A percentile compares a stretch with the other conserved stretches of the same genome.
phyloP scores from a whole-genome alignment of 2,329 filamentous ascomycete genomes.

The Talaromyces atroroseus region DNA sequence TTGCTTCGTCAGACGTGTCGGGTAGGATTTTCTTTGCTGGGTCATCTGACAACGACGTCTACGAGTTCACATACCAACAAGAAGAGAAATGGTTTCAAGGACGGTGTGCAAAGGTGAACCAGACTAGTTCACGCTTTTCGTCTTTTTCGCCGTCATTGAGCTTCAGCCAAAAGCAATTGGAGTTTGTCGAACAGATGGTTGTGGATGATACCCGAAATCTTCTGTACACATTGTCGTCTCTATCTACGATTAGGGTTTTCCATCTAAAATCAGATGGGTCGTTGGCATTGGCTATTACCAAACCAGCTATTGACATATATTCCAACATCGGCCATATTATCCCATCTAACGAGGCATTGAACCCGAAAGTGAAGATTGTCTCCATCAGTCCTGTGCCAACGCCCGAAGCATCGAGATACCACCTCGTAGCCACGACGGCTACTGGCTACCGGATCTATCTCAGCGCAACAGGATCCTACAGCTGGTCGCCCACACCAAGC shows the following conservation, averaged over 20 bases:
- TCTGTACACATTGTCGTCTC: conserved; percentile 83
- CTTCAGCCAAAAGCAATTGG: conserved; percentile 43
- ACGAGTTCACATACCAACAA: conserved; percentile 93
- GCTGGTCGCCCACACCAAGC: conserved; percentile 49
- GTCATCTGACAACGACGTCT: conserved; percentile 73
- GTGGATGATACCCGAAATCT: conserved; percentile 84
- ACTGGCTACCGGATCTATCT: conserved; percentile 89
- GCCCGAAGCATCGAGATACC: conserved; percentile 73
- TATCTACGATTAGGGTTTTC: conserved; percentile 85
- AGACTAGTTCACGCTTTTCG: conserved; percentile 68
- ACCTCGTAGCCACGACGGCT: conserved; percentile 83
- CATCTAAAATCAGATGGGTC: conserved; percentile 63
- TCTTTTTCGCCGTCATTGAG: conserved; percentile 45
- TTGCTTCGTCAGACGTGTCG: conserved; percentile 68
- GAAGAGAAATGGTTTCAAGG: conserved; percentile 96
- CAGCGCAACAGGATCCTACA: conserved; percentile 73
- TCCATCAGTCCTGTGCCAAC: conserved; percentile 83
- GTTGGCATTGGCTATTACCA: conserved; percentile 52
- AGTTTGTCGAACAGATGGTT: conserved; percentile 70
- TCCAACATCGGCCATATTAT: conserved; percentile 82
- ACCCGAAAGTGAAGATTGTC: conserved; percentile 68
- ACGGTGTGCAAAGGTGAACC: conserved; percentile 81
- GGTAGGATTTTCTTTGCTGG: conserved; percentile 94
- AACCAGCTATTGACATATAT: conserved; percentile 49
- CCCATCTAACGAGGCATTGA: conserved; percentile 60